A percentile compares a stretch with the other conserved stretches of the same genome.
Evolutionary conservation across 805 yeast genomes (phyloP).

Genomic region (Cyberlindnera subsufficiens): DNA sequence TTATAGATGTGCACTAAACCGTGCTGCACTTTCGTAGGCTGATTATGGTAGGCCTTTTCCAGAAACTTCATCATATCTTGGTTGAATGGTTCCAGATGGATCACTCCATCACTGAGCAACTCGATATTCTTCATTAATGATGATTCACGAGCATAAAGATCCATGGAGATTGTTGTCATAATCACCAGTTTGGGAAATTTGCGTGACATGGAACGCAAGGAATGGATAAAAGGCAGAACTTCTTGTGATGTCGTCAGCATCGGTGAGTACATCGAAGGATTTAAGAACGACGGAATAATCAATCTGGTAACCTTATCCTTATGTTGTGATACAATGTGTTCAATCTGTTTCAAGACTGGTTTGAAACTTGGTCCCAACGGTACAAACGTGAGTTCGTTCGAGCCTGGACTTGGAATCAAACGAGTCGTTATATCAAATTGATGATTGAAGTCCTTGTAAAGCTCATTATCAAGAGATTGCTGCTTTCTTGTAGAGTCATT

Average conservation of each 20-base stretch:
- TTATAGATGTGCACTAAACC: constrained; percentile 77
- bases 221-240: constrained; percentile 55
- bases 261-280: constrained; percentile 70
- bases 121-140: constrained; percentile 49
- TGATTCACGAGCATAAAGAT: constrained; percentile 53
- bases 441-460: constrained; percentile 49
- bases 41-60: constrained; percentile 63
- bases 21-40: constrained; percentile 74
- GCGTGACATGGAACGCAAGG: constrained; percentile 48
- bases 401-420: constrained; percentile 58
- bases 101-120: constrained; percentile 54
- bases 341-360: constrained; percentile 36
- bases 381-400: constrained; percentile 55
- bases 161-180: constrained; percentile 54
- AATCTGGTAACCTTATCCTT: constrained; percentile 52
- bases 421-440: constrained; percentile 76
- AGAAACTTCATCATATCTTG: constrained; percentile 62
- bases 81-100: constrained; percentile 77
- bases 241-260: constrained; percentile 37
- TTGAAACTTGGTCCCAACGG: constrained; percentile 29
- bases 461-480: constrained; percentile 23
- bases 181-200: constrained; percentile 40
- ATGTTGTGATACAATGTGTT: constrained; percentile 35
- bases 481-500: constrained; percentile 27
- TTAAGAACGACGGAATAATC: constrained; percentile 69